Evolutionary conservation across 805 yeast species (phyloP), one percentile per base, ranked within the genome.

Genomic region (Komagataella pseudopastoris): DNA sequence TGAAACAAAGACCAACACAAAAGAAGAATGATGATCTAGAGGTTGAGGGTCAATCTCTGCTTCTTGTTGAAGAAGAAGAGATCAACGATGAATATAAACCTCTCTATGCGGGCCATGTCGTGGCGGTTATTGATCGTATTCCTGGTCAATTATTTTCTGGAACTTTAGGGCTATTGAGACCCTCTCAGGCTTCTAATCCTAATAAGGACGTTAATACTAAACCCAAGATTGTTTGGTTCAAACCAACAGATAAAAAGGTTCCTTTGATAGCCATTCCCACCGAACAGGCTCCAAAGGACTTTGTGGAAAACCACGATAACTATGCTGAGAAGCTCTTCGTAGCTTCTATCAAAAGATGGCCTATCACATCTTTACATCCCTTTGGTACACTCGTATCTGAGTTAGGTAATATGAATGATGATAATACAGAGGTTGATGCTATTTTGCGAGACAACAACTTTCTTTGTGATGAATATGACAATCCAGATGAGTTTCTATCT

Each of bases 151-250:
- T 90, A 51, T 93, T 93, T 63, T 82, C 96, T 43, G 98, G 99
- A 56, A 89, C 97, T 6, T 72, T 93, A 55, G 98, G 98, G 0
- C 71, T 93, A 50, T 76, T 93, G 58, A 81, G 99, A 66, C 99
- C 99, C 3, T 93, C 97, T 3, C 96, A 95, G 59, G 90, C 89
- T 5, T 83, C 88, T 44, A 88, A 85, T 56, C 90, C 85, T 49
- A 82, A 81, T 50, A 80, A 79, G 17, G 69, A 70, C 55, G 78
- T 74, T 51, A 67, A 74, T 6, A 65, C 72, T 14, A 5, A 79
- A 46, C 99, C 99, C 39, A 93, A 93, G 64, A 93, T 93, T 71
- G 97, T 93, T 39, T 93, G 99, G 99, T 93, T 93, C 67, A 93
- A 93, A 64, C 99, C 99, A 44, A 90, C 96, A 1, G 99, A 93